These are phyloP conservation scores for Candida ovalis DNA, from an alignment of 805 yeast species.

Conservation along the genomic window DNA sequence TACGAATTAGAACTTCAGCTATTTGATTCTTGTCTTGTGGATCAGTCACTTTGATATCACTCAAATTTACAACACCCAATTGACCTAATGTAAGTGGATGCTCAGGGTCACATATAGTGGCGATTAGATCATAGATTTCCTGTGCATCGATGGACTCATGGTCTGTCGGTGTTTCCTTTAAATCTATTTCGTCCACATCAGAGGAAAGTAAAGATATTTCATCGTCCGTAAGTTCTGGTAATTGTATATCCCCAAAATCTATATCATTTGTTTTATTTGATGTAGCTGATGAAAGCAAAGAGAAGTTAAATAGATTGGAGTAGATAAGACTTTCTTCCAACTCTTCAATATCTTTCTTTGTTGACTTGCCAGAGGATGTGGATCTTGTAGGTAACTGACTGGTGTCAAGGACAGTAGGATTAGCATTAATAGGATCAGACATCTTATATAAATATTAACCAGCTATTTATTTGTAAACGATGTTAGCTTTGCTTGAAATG, in stretches of 20 bases:
- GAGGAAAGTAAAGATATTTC: conserved; percentile 1
- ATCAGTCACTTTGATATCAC: conserved; percentile 71
- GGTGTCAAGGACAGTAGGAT: conserved; percentile 79
- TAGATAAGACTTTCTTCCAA: conserved; percentile 18
- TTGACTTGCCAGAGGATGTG: conserved; percentile 8
- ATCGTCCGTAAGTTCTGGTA: conserved; percentile 14
- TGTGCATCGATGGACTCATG: conserved; percentile 78
- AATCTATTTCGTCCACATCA: conserved; percentile 5
- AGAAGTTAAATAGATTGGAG: conserved; percentile 31
- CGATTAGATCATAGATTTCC: conserved; percentile 82
- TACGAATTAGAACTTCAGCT: conserved; percentile 73
- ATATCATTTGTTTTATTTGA: neutral
- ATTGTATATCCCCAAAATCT: neutral
- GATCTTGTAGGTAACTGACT: conserved; percentile 72
- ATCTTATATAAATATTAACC: neutral
- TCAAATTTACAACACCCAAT: conserved; percentile 83
- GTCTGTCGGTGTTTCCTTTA: conserved; percentile 5
- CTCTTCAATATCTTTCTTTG: conserved; percentile 9
- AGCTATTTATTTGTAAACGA: neutral
- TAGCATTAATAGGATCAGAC: conserved; percentile 79
- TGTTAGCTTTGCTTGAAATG: neutral
- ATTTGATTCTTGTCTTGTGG: conserved; percentile 49
- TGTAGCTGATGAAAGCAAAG: conserved; percentile 20
- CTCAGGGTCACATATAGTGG: conserved; percentile 92
- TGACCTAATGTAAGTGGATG: conserved; percentile 95